Base-by-base conservation (phyloP, 495 filamentous ascomycete genomes). In the Podospora conica region DNA sequence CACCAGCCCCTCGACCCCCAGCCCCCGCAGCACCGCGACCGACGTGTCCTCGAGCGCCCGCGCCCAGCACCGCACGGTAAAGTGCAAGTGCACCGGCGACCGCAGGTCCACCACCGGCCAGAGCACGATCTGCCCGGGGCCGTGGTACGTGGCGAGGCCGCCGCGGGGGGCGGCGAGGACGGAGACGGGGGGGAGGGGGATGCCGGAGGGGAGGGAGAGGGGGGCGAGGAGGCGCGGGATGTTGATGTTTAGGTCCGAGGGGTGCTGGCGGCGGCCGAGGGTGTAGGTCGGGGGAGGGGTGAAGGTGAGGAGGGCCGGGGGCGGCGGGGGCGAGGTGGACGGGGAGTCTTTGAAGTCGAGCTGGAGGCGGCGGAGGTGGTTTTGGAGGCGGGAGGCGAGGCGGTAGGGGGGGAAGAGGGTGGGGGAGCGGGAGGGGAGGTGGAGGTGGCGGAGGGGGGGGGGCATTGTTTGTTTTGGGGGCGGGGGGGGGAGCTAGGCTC, bases 101-200 rank as follows among this genome's bases (percentile, higher is more conserved):
- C 71, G 70, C 20, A 97, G 81, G 72, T 96, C 91, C 22, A 95
- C 76, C 53, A 98, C 86, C 15, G 94, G 91, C 76, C 96, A 98
- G 12, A 91, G 88, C 24, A 97, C 91, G 66, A 94, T 78, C 74
- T 98, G 95, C 0, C 95, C 95, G 0, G 95, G 95, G 0, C 95
- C 95, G 73, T 98, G 95, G 80, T 96, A 98, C 5, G 95, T 98
- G 0, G 90, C 93, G 65, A 95, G 90, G 0, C 95, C 95, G 68
- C 95, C 95, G 56, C 95, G 88, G 9, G 88, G 84, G 7, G 92
- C 88, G 62, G 87, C 82, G 53, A 85, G 74, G 69, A 96, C 83
- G 21, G 61, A 21, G 12, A 64, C 66, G 11, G 66, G 59, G 21
- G 68, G 67, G 27, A 23, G 48, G 25, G 4, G 48, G 63, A 9